Evolutionary conservation across 169 alveolate genomes (phyloP), one percentile per base, ranked within the genome.

Genomic region (Cryptosporidium meleagridis): DNA sequence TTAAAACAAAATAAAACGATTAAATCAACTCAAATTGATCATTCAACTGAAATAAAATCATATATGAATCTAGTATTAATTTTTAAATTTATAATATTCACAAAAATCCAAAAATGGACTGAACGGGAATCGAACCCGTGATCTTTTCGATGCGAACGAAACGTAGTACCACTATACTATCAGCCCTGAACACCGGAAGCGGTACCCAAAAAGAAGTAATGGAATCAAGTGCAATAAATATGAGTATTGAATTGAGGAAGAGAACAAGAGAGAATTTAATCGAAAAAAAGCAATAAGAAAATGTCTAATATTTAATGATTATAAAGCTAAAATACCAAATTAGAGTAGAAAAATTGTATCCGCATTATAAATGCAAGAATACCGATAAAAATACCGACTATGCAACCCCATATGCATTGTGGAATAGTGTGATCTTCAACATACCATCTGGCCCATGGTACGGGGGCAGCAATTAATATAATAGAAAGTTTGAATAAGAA

Each of bases 401-500:
- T 23, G n/a, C 91, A 51, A 5, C 94, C 94, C 86, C 87, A 48
- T 4, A 91, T 37, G 41, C 84, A 91, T 75, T 91, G 94, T 8
- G 68, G 87, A 18, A 85, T 12, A 8, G 94, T 91, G 55, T 91
- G 94, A 51, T 91, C 94, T 53, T 91, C 91, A 33, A 85, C 91
- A 39, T 91, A 55, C 69, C 87, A 84, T 52, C 94, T 84, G 67
- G 93, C 91, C 94, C 94, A 91, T 26, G 94, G 94, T 55, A 91
- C 85, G 1, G 94, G 94, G 6, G 72, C 85, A 84, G 89, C 73
- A 53, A 85, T 39, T 35, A 87, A 69, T 33, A 91, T 67, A 65
- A 85, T 75, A n/a, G 62, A 70, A 85, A 87, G 87, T 80, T 85
- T 91, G 39, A 53, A 84, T n/a, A 58, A 33, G 48, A 68, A 68